A percentile compares a stretch with the other conserved stretches of the same genome.
These are phyloP conservation scores for Colletotrichum sp. DNA, from an alignment of 2,329 filamentous ascomycete genomes.

Conservation along the genomic window DNA sequence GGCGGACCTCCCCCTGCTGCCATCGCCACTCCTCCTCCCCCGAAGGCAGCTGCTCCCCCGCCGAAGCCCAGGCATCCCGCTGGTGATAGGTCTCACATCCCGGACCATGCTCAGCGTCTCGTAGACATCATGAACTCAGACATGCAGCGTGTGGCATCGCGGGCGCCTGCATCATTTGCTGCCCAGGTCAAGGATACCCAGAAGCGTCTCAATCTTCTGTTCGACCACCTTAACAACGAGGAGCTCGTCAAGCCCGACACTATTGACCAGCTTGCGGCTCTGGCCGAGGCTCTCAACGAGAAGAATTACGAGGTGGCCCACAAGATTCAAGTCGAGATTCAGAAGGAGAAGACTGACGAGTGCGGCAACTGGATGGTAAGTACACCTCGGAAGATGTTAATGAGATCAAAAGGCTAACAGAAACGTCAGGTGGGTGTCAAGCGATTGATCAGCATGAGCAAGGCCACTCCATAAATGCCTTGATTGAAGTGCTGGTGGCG, in stretches of 20 bases:
- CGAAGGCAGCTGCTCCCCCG: constrained; percentile 53
- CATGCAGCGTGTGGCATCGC: constrained; percentile 85
- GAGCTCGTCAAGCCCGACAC: constrained; percentile 86
- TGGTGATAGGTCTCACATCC: constrained; percentile 91
- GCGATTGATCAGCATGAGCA: constrained; percentile 80
- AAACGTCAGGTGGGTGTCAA: constrained; percentile 71
- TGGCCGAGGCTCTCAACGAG: constrained; percentile 69
- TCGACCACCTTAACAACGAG: constrained; percentile 96
- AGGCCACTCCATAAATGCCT: constrained; percentile 65
- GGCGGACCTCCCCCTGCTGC: constrained; percentile 29
- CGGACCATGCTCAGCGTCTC: constrained; percentile 74
- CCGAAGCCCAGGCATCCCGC: constrained; percentile 74
- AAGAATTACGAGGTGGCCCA: constrained; percentile 74
- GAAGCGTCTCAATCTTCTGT: constrained; percentile 90
- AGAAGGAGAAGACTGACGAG: constrained; percentile 78
- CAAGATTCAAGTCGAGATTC: constrained; percentile 75
- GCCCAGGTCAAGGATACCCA: constrained; percentile 92
- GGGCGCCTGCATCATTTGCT: constrained; percentile 86
- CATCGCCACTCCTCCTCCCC: constrained; percentile 50
- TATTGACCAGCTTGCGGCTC: constrained; percentile 67
- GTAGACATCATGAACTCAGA: constrained; percentile 83
- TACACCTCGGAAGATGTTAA: constrained; percentile 19
- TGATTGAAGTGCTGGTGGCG: not conserved
- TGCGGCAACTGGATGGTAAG: constrained; percentile 89
- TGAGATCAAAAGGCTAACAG: constrained; percentile 41